Conservation (phyloP, 2,329 filamentous ascomycete genomes). For the Aspergillus spinulosporus region DNA sequence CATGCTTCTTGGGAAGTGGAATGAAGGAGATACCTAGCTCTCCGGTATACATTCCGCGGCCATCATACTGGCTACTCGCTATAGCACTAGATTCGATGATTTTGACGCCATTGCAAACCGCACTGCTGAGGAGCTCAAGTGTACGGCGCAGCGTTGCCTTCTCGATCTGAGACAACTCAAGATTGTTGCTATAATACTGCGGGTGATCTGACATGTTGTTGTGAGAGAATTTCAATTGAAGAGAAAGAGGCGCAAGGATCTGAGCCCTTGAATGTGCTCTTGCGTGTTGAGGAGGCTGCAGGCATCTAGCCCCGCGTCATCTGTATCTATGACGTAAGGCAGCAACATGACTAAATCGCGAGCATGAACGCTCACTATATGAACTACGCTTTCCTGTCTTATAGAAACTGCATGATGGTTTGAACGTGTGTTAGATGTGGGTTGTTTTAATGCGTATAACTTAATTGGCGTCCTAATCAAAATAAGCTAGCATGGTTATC, state of each 20-base stretch:
- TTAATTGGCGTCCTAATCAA: neutral
- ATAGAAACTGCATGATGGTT: no score
- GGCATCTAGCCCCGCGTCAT: neutral
- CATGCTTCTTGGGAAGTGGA: neutral
- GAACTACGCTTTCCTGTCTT: neutral
- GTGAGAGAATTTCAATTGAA: no score
- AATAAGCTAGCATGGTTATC: neutral
- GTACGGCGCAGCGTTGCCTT: neutral
- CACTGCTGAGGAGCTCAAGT: neutral
- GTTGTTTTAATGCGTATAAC: no score
- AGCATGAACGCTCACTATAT: neutral
- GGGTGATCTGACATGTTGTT: constrained; percentile 1
- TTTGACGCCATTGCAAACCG: constrained; percentile 5
- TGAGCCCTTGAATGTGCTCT: neutral
- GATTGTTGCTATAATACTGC: constrained; percentile 6
- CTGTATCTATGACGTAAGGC: neutral
- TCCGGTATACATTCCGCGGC: constrained; percentile 5
- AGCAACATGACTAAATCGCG: neutral
- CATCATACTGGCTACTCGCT: constrained; percentile 2
- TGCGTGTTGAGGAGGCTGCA: neutral
- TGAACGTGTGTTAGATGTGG: no score
- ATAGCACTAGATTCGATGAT: constrained; percentile 1
- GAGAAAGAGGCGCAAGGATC: neutral
- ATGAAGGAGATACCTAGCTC: constrained; percentile 1
- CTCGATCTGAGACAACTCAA: neutral